These are phyloP conservation scores for Suhomyces prunicola DNA, from an alignment of 805 yeast genomes.

Conservation along the genomic window DNA sequence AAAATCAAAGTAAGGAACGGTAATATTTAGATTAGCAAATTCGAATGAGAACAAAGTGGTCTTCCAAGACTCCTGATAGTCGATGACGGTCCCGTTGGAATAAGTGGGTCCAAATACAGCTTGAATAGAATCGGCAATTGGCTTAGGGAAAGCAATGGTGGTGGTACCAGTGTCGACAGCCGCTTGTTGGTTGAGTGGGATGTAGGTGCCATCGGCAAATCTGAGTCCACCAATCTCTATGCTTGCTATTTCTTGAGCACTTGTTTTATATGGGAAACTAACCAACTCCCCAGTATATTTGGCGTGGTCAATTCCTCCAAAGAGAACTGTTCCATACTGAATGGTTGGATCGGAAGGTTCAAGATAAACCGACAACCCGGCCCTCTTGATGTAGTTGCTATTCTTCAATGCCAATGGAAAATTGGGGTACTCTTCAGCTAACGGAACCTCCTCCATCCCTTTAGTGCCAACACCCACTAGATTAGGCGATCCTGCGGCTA, in stretches of 20 bases:
- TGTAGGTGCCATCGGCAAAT: neutral
- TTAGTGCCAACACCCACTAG: neutral
- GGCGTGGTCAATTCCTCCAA: conserved; percentile 69
- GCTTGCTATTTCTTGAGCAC: neutral
- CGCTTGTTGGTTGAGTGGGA: neutral
- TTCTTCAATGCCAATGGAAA: conserved; percentile 59
- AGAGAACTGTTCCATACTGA: conserved; percentile 51
- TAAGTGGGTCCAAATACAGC: neutral
- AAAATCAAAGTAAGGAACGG: neutral
- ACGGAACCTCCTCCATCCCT: neutral
- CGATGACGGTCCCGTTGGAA: neutral
- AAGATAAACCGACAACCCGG: conserved; percentile 62
- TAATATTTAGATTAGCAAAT: neutral
- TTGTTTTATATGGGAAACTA: neutral
- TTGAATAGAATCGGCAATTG: neutral
- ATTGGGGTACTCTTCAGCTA: conserved; percentile 29
- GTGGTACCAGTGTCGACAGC: neutral
- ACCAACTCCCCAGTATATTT: conserved; percentile 51
- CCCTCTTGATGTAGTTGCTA: conserved; percentile 53
- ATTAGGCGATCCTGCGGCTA: neutral
- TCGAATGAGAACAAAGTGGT: too few species aligned
- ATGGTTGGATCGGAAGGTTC: conserved; percentile 36
- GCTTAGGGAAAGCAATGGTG: neutral
- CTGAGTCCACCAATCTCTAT: neutral
- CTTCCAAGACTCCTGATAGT: neutral